phyloP scores from a whole-genome alignment of 768 basidiomycete genomes.

The Podaxis rugospora region DNA sequence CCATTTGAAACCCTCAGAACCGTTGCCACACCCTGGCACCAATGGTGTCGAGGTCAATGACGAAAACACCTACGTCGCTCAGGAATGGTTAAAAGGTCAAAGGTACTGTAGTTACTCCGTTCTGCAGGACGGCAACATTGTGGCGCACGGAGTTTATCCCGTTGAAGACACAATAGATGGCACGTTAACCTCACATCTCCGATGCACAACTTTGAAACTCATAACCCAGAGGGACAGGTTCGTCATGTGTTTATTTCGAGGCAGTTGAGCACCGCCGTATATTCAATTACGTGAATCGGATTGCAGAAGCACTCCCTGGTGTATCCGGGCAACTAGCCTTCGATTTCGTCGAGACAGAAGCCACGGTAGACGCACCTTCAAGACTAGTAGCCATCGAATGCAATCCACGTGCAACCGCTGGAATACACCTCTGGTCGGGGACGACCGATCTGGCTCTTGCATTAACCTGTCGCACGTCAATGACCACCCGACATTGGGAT shows the following conservation, averaged over 20 bases:
- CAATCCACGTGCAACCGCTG: slow-evolving; percentile 17
- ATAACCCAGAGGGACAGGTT: slow-evolving; percentile 5
- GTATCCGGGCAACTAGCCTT: slow-evolving; percentile 17
- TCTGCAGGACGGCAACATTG: slow-evolving; percentile 14
- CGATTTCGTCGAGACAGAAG: slow-evolving; percentile 14
- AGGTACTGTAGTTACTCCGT: slow-evolving; percentile 18
- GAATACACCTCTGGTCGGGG: slow-evolving; percentile 17
- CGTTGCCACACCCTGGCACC: slow-evolving; percentile 2
- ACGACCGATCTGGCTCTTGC: slow-evolving; percentile 14
- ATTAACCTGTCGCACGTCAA: slow-evolving; percentile 12
- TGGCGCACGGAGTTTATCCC: slow-evolving; percentile 15
- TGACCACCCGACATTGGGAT: neutral
- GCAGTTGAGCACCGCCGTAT: slow-evolving; percentile 13
- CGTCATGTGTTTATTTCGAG: slow-evolving; percentile 20
- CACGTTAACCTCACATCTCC: neutral
- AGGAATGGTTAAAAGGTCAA: slow-evolving; percentile 17
- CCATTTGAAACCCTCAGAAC: slow-evolving; percentile 14
- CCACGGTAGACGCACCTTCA: neutral
- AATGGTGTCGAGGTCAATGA: slow-evolving; percentile 13
- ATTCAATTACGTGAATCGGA: slow-evolving; percentile 9
- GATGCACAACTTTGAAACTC: neutral
- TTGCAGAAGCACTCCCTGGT: slow-evolving; percentile 10
- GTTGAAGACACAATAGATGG: slow-evolving; percentile 20
- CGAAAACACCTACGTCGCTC: slow-evolving; percentile 17
- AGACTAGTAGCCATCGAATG: slow-evolving; percentile 17